Base-by-base conservation (phyloP, 805 yeast species). In the Yarrowia sp. region DNA sequence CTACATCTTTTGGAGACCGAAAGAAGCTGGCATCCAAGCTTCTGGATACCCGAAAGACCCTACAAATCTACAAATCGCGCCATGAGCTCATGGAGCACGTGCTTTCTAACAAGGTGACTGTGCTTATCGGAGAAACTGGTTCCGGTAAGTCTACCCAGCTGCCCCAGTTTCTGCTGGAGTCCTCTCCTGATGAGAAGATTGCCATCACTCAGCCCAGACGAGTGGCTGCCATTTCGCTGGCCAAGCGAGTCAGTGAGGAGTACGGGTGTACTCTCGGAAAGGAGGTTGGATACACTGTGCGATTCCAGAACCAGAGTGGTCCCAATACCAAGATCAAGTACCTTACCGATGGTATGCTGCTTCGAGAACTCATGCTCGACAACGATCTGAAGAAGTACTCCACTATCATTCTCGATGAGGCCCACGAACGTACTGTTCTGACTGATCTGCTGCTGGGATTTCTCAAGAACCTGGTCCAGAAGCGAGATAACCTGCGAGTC, bases 131-230 rank as follows among this genome's bases (percentile, higher is more conserved):
- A 78, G 98, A 94, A 75, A 94, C 99, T 0, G 99, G 99, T 78
- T 91, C 97, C 9, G 98, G 98, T 81, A 94, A 94, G 76, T 93
- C 98, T 3, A 94, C 99, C 0, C 99, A 94, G 79, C 87, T 94
- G 56, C 98, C 99, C 0, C 98, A 94, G 75, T 88, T 94, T 71
- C 75, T 94, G n/a, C 84, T 90, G 30, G 75, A 73, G 78, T 83
- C 85, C 0, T 67, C 40, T 19, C 46, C 58, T 8, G 77, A 78
- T 19, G 86, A 85, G 69, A 81, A 84, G 33, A 87, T 94, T 20
- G 98, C 97, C 0, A 94, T 95, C 9, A 93, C 99, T 0, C 98
- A 94, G 79, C 99, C 99, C 0, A 88, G 99, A 79, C 85, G 98
- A 75, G 99, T 94, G 44, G 98, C 99, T 3, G 99, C 99, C 1